Conservation (phyloP, 345 rosid genomes). For the Eucalyptus polybractea region DNA sequence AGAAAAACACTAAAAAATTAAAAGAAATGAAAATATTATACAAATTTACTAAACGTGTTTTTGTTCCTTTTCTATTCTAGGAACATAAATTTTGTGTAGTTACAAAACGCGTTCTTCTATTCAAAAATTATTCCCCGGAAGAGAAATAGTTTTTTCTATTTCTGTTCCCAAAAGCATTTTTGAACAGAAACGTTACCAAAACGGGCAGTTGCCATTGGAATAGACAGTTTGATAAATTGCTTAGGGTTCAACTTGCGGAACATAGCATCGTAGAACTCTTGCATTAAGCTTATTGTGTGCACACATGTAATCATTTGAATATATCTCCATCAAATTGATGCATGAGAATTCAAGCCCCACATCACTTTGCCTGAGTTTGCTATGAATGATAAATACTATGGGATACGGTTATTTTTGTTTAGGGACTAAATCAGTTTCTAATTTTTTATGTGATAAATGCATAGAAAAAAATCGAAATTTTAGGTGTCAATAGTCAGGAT, state of each 20-base stretch:
- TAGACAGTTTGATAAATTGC: neutral
- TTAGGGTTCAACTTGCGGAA: neutral
- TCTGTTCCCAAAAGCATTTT: too few species aligned
- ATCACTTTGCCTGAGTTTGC: neutral
- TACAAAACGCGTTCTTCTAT: too few species aligned
- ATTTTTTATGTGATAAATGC: neutral
- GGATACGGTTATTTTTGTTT: neutral
- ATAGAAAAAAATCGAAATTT: neutral
- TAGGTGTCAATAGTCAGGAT: too few species aligned
- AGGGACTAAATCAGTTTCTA: neutral
- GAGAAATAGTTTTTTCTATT: too few species aligned
- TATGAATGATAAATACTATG: neutral
- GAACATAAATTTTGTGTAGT: too few species aligned
- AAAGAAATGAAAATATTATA: too few species aligned
- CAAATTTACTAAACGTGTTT: too few species aligned
- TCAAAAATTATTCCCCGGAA: accelerated
- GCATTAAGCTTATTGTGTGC: neutral
- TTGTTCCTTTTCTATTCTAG: too few species aligned
- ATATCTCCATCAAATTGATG: neutral
- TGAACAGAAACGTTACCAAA: too few species aligned
- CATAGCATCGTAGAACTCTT: neutral
- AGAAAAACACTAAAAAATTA: too few species aligned
- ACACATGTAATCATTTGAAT: neutral
- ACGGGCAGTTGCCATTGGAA: neutral
- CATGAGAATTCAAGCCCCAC: neutral